A percentile compares a stretch with the other conserved stretches of the same genome.
Evolutionary conservation across 306 rosid species (phyloP).

Genomic region (Rubus idaeus): DNA sequence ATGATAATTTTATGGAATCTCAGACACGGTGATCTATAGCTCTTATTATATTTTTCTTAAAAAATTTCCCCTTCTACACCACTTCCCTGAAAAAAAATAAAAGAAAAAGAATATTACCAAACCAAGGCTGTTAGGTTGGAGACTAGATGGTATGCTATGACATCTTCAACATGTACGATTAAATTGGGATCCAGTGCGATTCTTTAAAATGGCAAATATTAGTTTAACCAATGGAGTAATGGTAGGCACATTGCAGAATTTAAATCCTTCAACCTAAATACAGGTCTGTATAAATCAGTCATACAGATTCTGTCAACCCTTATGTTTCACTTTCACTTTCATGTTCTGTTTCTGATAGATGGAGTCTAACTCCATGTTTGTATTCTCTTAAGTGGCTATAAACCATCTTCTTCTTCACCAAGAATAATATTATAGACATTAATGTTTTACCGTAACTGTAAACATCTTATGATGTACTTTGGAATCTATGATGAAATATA

Average conservation of each 20-base stretch:
- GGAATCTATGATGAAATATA: not conserved
- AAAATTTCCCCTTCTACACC: not conserved
- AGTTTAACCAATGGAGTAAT: not conserved
- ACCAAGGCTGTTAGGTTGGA: not conserved
- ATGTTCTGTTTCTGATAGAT: not conserved
- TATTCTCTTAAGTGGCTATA: not conserved
- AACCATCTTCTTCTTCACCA: not conserved
- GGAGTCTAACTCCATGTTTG: not conserved
- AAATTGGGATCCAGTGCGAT: not conserved
- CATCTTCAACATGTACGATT: not conserved
- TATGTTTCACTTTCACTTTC: not conserved
- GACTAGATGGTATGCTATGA: not conserved
- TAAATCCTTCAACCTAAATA: not conserved
- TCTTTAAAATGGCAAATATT: not conserved
- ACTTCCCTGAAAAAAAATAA: not conserved
- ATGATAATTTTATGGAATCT: not conserved
- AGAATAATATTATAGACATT: not conserved
- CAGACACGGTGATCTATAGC: not conserved
- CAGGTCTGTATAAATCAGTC: not conserved
- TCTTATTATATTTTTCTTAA: not conserved
- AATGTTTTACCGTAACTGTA: not conserved
- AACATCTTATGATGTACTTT: not conserved
- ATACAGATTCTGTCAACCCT: not conserved
- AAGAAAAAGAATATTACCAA: not conserved
- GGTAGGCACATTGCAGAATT: not conserved